These are phyloP conservation scores for Aspergillus melleus DNA, from an alignment of 2,329 filamentous ascomycete genomes.

Conservation along the genomic window DNA sequence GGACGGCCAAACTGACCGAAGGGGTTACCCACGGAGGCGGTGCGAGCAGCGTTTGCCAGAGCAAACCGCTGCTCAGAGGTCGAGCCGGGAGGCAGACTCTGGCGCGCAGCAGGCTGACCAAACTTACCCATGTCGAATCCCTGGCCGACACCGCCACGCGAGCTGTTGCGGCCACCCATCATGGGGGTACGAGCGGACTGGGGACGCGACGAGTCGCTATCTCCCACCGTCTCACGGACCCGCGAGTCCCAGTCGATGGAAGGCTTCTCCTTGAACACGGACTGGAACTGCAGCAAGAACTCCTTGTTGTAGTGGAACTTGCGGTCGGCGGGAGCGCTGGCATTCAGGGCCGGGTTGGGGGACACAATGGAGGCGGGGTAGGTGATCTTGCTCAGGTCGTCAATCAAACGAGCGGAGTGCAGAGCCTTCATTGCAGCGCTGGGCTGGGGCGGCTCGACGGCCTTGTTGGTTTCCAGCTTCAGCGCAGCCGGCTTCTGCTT, in stretches of 20 bases:
- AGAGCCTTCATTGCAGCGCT: constrained; percentile 92
- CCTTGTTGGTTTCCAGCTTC: constrained; percentile 83
- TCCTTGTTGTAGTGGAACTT: constrained; percentile 96
- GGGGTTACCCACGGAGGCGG: constrained; percentile 49
- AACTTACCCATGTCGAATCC: constrained; percentile 72
- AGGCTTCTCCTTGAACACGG: constrained; percentile 94
- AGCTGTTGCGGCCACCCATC: constrained; percentile 51
- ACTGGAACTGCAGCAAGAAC: constrained; percentile 95
- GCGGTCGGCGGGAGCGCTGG: constrained; percentile 65
- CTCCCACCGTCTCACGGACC: constrained; percentile 80
- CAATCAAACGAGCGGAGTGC: constrained; percentile 85
- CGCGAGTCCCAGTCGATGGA: constrained; percentile 90
- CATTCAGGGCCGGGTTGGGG: constrained; percentile 88
- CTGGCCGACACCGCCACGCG: constrained; percentile 53
- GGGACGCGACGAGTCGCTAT: constrained; percentile 65
- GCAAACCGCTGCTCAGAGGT: constrained; percentile 75
- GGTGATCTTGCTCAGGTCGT: constrained; percentile 72
- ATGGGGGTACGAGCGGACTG: constrained; percentile 54
- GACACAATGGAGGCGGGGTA: constrained; percentile 85
- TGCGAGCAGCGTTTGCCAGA: constrained; percentile 56
- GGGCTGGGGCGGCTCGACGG: constrained; percentile 86
- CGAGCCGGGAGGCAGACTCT: constrained; percentile 71
- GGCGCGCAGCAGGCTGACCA: constrained; percentile 45
- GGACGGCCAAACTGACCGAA: constrained; percentile 64
- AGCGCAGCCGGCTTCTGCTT: constrained; percentile 85